A percentile compares a stretch with the other conserved stretches of the same genome.
phyloP scores from a whole-genome alignment of 768 basidiomycete genomes.

The Termitomyces sp. region DNA sequence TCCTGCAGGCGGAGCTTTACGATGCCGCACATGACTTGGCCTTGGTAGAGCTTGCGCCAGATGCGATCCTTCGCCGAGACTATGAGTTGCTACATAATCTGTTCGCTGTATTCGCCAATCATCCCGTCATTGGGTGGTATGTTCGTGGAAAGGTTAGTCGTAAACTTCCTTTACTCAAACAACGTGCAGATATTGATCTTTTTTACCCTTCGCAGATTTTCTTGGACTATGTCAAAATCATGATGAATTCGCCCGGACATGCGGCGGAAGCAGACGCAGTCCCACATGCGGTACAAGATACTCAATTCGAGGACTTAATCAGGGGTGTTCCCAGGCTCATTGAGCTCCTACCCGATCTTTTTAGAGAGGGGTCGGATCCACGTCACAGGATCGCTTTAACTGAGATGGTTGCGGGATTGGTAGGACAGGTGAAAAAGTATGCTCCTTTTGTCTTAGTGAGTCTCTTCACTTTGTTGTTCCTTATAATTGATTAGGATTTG shows the following conservation, averaged over 20 bases:
- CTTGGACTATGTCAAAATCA: conserved; percentile 64
- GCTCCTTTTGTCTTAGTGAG: conserved; percentile 59
- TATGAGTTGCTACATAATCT: conserved; percentile 58
- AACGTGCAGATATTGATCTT: neutral
- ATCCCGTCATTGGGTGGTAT: conserved; percentile 70
- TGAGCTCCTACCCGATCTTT: conserved; percentile 59
- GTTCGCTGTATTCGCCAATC: conserved; percentile 58
- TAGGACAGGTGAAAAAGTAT: conserved; percentile 51
- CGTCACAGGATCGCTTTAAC: conserved; percentile 66
- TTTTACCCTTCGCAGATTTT: conserved; percentile 40
- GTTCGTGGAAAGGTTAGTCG: conserved; percentile 69
- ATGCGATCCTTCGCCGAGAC: conserved; percentile 72
- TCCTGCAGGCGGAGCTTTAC: conserved; percentile 63
- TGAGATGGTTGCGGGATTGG: conserved; percentile 65
- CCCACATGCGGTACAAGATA: conserved; percentile 39
- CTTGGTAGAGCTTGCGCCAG: conserved; percentile 82
- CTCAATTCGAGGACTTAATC: conserved; percentile 55
- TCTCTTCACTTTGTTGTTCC: conserved; percentile 9
- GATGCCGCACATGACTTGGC: conserved; percentile 79
- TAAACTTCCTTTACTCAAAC: neutral
- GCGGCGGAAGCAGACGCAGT: conserved; percentile 30
- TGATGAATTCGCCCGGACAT: conserved; percentile 55
- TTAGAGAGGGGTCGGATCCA: conserved; percentile 50
- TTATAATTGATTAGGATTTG: conserved; percentile 17
- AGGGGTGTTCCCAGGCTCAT: conserved; percentile 62